These are phyloP conservation scores for Mycosarcoma mackinlayi DNA, from an alignment of 1,284 basidiomycete genomes.

Conservation along the genomic window DNA sequence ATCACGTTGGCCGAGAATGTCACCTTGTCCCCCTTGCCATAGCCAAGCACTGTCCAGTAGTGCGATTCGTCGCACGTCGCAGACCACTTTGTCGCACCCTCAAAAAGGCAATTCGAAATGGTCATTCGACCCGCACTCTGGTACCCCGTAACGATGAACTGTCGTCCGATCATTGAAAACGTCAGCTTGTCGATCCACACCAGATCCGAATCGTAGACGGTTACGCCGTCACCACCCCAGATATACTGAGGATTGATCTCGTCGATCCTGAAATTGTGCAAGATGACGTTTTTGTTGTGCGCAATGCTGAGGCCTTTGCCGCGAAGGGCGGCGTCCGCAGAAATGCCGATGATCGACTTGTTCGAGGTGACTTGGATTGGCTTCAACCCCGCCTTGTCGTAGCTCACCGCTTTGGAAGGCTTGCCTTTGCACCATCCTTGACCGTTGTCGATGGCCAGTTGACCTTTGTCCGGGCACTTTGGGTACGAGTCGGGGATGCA, in stretches of 20 bases:
- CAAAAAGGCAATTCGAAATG: slow-evolving; percentile 41
- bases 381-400: slow-evolving; percentile 54
- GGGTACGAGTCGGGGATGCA: slow-evolving; percentile 52
- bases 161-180: slow-evolving; percentile 39
- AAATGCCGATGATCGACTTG: slow-evolving; percentile 38
- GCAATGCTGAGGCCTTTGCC: slow-evolving; percentile 50
- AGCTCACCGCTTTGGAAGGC: slow-evolving; percentile 18
- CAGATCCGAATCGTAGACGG: slow-evolving; percentile 37
- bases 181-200: slow-evolving; percentile 62
- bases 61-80: slow-evolving; percentile 41
- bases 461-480: slow-evolving; percentile 65
- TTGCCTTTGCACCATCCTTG: slow-evolving; percentile 66
- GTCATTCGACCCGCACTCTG: slow-evolving; percentile 18
- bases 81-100: slow-evolving; percentile 40
- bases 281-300: slow-evolving; percentile 64
- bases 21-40: slow-evolving; percentile 37
- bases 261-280: slow-evolving; percentile 67
- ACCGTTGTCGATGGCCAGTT: slow-evolving; percentile 65
- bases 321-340: slow-evolving; percentile 64
- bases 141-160: slow-evolving; percentile 44
- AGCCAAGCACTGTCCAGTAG: slow-evolving; percentile 47
- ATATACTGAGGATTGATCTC: slow-evolving; percentile 34
- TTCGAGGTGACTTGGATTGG: slow-evolving; percentile 17
- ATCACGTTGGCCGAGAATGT: slow-evolving; percentile 39
- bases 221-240: slow-evolving; percentile 62